Evolutionary conservation across 2,329 filamentous ascomycete genomes (phyloP), one percentile per base, ranked within the genome.

Genomic region (Penicillium hesseltinei): DNA sequence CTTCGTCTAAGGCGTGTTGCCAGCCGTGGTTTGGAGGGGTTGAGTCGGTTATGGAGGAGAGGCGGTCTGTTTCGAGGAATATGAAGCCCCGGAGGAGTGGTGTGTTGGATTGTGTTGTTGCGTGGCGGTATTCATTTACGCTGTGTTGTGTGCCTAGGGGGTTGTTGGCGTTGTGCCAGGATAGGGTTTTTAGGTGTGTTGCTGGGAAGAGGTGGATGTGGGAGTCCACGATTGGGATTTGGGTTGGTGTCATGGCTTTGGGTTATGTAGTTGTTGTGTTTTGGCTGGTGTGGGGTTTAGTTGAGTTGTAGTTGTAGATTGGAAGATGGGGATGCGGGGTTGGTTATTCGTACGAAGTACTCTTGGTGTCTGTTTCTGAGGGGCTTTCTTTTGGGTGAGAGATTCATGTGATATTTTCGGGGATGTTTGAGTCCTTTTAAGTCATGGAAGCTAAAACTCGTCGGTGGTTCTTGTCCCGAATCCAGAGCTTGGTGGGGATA

Each of bases 201-300:
- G 79, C 75, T 44, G 91, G 89, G 80, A 86, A 96, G 69, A 97
- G 86, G 78, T 97, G 92, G 75, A 97, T 88, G 80, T 97, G 93
- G 39, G 91, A 88, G 79, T 97, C 92, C 74, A 97, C 85, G 70
- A 96, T 87, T 29, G 84, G 72, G 27, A 42, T 42, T 27, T 39
- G 31, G 35, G 17, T 27, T 51, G 33, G 27, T 11, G 29, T 13
- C 38, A 44, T 51, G 19, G n/a, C 27, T 40, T n/a, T 23, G 17
- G 9, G 9, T 27, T 49, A 6, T 19, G 31, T n/a, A 7, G 2
- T 21, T 35, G 17, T 8, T 45, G 10, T 50, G 5, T 27, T 29
- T 19, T 39, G 10, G 4, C 17, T 29, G 36, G 8, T n/a, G 19
- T 19, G 39, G 35, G 40, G 39, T 31, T 44, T 19, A 11, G 45